phyloP scores from a whole-genome alignment of 2,329 filamentous ascomycete genomes.

The Chaetomium olivaceum region DNA sequence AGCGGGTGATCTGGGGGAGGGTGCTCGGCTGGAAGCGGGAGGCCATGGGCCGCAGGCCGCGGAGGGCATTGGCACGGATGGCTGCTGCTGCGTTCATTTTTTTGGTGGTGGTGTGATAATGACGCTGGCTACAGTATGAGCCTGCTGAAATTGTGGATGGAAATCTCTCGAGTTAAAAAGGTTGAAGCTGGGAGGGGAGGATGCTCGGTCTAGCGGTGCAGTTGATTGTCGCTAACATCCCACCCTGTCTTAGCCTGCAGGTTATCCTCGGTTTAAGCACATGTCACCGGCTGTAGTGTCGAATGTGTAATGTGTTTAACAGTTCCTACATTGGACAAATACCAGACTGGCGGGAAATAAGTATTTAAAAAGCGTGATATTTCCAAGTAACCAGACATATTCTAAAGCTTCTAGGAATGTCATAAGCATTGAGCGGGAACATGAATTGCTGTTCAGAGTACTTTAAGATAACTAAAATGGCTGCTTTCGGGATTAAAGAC shows the following conservation, averaged over 20 bases:
- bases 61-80: conserved; percentile 53
- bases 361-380: neutral
- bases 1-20: conserved; percentile 56
- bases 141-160: neutral
- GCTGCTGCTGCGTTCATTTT: conserved; percentile 23
- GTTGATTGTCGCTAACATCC: conserved; percentile 3
- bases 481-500: neutral
- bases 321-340: neutral
- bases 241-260: conserved; percentile 16
- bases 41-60: conserved; percentile 58
- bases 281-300: neutral
- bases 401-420: neutral
- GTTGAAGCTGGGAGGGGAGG: neutral
- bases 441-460: neutral
- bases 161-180: neutral
- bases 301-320: neutral
- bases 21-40: conserved; percentile 58
- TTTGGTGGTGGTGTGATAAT: neutral
- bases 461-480: neutral
- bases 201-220: conserved; percentile 3
- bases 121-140: neutral
- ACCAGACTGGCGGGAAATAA: neutral
- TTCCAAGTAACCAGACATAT: neutral
- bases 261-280: conserved; percentile 33
- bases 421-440: neutral